A percentile compares a stretch with the other conserved stretches of the same genome.
Conservation (phyloP, 495 filamentous ascomycete species). For the Neurospora africana region DNA sequence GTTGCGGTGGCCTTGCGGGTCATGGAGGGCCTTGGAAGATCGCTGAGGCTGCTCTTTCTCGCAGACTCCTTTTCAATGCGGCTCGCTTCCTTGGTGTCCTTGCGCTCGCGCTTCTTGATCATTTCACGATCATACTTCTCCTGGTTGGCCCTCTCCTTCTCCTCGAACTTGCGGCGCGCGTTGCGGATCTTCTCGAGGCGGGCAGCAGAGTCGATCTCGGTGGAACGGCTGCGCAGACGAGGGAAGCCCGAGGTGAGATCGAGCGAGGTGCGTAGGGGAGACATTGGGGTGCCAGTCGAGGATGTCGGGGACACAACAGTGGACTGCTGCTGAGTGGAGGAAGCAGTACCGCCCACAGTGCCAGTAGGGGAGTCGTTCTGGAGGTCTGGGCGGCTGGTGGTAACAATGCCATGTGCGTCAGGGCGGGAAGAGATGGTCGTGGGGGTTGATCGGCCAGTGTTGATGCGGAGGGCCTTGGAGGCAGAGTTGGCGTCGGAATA, state of each 20-base stretch:
- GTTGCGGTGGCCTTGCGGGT: constrained; percentile 30
- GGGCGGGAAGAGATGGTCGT: constrained; percentile 27
- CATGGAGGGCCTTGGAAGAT: constrained; percentile 20
- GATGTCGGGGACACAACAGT: constrained; percentile 12
- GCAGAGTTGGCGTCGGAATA: constrained; percentile 25
- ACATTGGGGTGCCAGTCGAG: constrained; percentile 25
- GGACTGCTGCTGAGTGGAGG: not conserved
- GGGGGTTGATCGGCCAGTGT: constrained; percentile 23
- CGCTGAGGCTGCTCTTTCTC: constrained; percentile 24
- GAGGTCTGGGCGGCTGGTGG: constrained; percentile 5
- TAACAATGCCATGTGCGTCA: constrained; percentile 13
- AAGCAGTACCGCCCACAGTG: constrained; percentile 9
- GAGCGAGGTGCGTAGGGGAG: constrained; percentile 41
- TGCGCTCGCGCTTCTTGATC: constrained; percentile 39
- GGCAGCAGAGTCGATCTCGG: constrained; percentile 34
- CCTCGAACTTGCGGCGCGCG: constrained; percentile 43
- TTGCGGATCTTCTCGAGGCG: constrained; percentile 38
- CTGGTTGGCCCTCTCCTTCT: constrained; percentile 43
- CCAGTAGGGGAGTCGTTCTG: constrained; percentile 23
- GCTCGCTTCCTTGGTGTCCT: constrained; percentile 34
- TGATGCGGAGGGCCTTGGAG: constrained; percentile 32
- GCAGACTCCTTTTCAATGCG: constrained; percentile 30
- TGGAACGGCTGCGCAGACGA: constrained; percentile 39
- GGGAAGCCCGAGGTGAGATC: constrained; percentile 35
- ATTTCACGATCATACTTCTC: constrained; percentile 47